Percentiles rank a stretch among this genome's conserved stretches.
phyloP scores from a whole-genome alignment of 352 stramenopile species.

The Globisporangium radiosum region DNA sequence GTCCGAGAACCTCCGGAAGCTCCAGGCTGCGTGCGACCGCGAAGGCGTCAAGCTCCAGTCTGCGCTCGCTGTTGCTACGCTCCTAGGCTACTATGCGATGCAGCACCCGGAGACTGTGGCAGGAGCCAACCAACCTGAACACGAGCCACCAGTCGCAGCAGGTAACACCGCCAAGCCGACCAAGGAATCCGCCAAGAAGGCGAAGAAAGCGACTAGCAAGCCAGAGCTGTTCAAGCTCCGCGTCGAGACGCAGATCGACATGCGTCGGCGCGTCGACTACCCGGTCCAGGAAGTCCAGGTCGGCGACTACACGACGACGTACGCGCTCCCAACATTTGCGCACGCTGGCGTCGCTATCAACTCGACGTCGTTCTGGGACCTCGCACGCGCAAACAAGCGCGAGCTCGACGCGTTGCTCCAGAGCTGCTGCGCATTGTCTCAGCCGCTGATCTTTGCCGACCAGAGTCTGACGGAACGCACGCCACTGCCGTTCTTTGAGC shows the following conservation, averaged over 20 bases:
- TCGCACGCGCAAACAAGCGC: constrained; percentile 31
- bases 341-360: constrained; percentile 20
- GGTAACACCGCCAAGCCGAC: neutral
- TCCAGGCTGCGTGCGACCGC: constrained; percentile 3
- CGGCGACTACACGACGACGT: constrained; percentile 27
- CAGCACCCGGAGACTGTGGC: constrained; percentile 2
- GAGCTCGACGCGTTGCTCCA: constrained; percentile 16
- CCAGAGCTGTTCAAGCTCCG: constrained; percentile 30
- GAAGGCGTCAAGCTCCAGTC: constrained; percentile 10
- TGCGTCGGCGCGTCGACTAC: constrained; percentile 30
- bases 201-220: neutral
- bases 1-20: constrained; percentile 10
- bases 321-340: constrained; percentile 15
- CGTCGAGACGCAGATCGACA: constrained; percentile 34
- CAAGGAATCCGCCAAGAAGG: constrained; percentile 1
- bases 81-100: constrained; percentile 8
- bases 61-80: constrained; percentile 1
- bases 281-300: constrained; percentile 25
- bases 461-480: constrained; percentile 2
- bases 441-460: constrained; percentile 14
- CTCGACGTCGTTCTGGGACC: constrained; percentile 29
- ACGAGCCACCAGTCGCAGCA: neutral
- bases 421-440: constrained; percentile 9
- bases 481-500: constrained; percentile 3
- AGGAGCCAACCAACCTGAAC: constrained; percentile 1